Evolutionary conservation across 352 stramenopile genomes (phyloP).

Genomic region (Globisporangium echinulatum): DNA sequence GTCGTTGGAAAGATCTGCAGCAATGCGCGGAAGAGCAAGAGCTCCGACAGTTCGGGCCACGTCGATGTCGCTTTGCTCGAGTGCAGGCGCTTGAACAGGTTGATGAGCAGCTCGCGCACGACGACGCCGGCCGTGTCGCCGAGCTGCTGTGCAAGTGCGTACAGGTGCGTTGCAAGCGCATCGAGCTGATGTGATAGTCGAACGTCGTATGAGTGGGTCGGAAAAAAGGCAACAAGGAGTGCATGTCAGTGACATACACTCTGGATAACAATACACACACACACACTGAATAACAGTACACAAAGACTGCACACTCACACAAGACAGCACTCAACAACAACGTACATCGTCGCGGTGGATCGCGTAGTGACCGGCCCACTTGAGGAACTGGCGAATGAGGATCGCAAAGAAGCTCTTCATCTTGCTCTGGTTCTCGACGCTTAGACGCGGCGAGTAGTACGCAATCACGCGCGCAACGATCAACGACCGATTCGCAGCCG

Average conservation of each 20-base stretch:
- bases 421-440: conserved; percentile 90
- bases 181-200: conserved; percentile 48
- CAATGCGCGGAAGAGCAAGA: conserved; percentile 88
- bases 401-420: conserved; percentile 97
- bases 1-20: conserved; percentile 91
- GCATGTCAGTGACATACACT: too few relatives aligned
- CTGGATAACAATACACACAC: neutral
- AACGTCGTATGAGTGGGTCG: too few relatives aligned
- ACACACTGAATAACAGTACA: conserved; percentile 18
- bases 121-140: conserved; percentile 83
- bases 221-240: too few relatives aligned
- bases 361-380: conserved; percentile 78
- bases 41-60: conserved; percentile 84
- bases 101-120: conserved; percentile 85
- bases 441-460: conserved; percentile 92
- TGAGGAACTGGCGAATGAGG: conserved; percentile 90
- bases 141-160: conserved; percentile 88
- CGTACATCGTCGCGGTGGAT: conserved; percentile 58
- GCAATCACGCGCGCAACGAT: conserved; percentile 92
- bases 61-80: conserved; percentile 68
- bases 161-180: conserved; percentile 78
- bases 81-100: conserved; percentile 86
- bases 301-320: neutral
- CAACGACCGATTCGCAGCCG: conserved; percentile 53
- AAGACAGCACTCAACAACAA: conserved; percentile 2